Evolutionary conservation across 495 filamentous ascomycete species (phyloP).

Genomic region (Podospora comata): DNA sequence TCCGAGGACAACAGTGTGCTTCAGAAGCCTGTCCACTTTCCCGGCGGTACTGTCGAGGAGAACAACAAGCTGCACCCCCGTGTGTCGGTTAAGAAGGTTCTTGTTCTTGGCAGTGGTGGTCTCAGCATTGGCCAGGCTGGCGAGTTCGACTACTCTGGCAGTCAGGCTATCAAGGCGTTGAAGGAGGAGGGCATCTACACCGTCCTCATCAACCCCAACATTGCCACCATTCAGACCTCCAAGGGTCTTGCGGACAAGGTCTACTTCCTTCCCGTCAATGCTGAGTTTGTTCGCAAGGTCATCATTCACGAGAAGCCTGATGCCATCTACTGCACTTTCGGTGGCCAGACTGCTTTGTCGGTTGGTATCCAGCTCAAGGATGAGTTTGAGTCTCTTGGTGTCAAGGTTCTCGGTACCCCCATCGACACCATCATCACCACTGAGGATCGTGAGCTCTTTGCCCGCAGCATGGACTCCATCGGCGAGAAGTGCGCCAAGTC

Average conservation of each 20-base stretch:
- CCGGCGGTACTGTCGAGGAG: slow-evolving; percentile 74
- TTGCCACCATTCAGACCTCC: slow-evolving; percentile 96
- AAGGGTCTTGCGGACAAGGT: slow-evolving; percentile 97
- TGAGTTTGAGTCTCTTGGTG: slow-evolving; percentile 86
- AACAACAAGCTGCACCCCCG: slow-evolving; percentile 71
- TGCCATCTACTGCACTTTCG: slow-evolving; percentile 94
- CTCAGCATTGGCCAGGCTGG: slow-evolving; percentile 95
- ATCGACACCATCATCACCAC: slow-evolving; percentile 98
- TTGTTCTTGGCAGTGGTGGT: slow-evolving; percentile 90
- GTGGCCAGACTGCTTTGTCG: slow-evolving; percentile 89
- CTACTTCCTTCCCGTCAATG: slow-evolving; percentile 95
- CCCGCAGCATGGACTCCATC: slow-evolving; percentile 96
- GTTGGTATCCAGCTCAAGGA: slow-evolving; percentile 96
- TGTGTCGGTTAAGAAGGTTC: slow-evolving; percentile 85
- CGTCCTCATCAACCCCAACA: slow-evolving; percentile 96
- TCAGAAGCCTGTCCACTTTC: slow-evolving; percentile 70
- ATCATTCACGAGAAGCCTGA: slow-evolving; percentile 90
- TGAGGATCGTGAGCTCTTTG: slow-evolving; percentile 95
- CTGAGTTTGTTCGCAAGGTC: slow-evolving; percentile 95
- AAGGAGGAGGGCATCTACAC: slow-evolving; percentile 95
- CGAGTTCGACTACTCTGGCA: slow-evolving; percentile 98
- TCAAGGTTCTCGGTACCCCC: slow-evolving; percentile 90
- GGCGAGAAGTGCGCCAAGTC: slow-evolving; percentile 97
- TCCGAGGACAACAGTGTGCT: slow-evolving; percentile 59
- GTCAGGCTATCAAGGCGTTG: slow-evolving; percentile 89